Evolutionary conservation across 208 protist genomes (phyloP), one percentile per base, ranked within the genome.

Genomic region (Leishmania mexicana): DNA sequence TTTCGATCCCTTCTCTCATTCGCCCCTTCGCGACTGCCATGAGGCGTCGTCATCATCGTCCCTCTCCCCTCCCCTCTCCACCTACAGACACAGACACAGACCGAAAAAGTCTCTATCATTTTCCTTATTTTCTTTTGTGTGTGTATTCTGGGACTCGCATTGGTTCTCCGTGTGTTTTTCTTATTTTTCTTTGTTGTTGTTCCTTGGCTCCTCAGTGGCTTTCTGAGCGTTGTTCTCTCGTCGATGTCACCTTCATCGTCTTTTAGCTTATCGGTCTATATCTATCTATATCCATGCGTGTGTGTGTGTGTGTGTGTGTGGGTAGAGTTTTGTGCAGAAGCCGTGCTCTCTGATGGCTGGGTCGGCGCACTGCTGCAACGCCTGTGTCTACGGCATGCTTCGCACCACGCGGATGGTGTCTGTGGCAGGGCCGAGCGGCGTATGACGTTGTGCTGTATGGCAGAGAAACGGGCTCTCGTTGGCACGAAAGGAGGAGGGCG

Each of bases 291-390:
- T 83, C 3, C 68, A 45, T 79, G 72, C 67, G 38, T 76, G 71
- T 76, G 58, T 72, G 65, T 68, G 31, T 82, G 49, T 71, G 38
- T 73, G 67, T 28, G 67, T 51, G 67, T 73, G 38, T 2, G 51
- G 51, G 51, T 21, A 21, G 51, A 54, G 10, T 54, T 54, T 54
- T 54, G 51, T 54, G 51, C 51, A 54, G 51, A 54, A 3, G 15
- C 51, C 51, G 51, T 54, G 51, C 51, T 54, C 15, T 54, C 51
- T 1, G 10, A 54, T 21, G 51, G 17, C 51, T 54, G 51, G 10
- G 51, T 0, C 51, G 51, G 51, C 51, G 15, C 17, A 54, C 51
- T 54, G 51, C 51, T 54, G 17, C 17, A 54, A 5, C 51, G 51
- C 51, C 51, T 54, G 51, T 54, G 51, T 21, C 51, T 54, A 21